A percentile compares a stretch with the other conserved stretches of the same genome.
phyloP scores from a whole-genome alignment of 2,329 filamentous ascomycete genomes.

The Elsinoe batatas region DNA sequence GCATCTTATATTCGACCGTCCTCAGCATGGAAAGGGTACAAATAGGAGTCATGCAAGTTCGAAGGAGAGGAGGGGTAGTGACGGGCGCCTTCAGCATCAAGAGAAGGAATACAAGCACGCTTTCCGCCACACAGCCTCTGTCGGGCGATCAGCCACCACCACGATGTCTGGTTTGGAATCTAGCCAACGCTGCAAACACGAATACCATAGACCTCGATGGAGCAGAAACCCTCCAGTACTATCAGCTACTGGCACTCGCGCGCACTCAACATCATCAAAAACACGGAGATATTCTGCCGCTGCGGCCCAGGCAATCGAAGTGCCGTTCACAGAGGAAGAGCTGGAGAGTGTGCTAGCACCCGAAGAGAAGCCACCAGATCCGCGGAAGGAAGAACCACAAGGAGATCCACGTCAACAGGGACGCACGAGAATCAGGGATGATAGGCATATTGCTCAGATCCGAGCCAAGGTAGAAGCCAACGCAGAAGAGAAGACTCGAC shows the following conservation, averaged over 20 bases:
- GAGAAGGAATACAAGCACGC: too few relatives aligned
- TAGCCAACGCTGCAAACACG: not conserved
- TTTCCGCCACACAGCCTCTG: too few relatives aligned
- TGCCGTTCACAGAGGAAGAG: conserved; percentile 18
- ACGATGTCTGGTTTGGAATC: not conserved
- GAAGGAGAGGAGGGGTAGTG: too few relatives aligned
- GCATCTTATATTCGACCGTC: not conserved
- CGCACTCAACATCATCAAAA: not conserved
- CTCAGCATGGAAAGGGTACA: not conserved
- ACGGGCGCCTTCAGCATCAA: too few relatives aligned
- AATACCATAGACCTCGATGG: not conserved
- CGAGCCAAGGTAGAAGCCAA: not conserved
- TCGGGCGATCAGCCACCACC: too few relatives aligned
- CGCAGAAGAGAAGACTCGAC: not conserved
- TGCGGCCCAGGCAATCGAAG: not conserved
- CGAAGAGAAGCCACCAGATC: conserved; percentile 24
- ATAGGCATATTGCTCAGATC: not conserved
- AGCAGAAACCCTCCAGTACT: not conserved
- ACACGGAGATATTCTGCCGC: not conserved
- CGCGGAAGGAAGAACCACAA: not conserved
- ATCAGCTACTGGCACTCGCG: not conserved
- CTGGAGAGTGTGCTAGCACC: conserved; percentile 33
- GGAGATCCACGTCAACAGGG: not conserved
- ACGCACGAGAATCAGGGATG: not conserved
- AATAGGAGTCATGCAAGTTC: too few relatives aligned